Conservation (phyloP, 1,284 basidiomycete species). For the Leccinum fuscescens region DNA sequence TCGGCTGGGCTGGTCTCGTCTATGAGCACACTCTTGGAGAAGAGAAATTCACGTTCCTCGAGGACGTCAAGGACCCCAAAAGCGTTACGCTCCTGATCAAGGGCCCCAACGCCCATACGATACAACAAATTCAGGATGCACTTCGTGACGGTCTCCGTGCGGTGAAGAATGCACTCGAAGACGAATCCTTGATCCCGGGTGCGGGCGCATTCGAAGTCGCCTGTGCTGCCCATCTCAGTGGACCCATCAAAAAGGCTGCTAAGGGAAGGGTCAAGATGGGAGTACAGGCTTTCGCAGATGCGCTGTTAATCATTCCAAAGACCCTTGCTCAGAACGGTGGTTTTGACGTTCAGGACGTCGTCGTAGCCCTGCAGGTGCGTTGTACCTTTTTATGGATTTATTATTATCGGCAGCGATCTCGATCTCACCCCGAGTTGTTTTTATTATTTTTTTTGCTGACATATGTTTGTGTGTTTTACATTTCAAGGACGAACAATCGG, state of each 20-base stretch:
- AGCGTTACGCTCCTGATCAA: conserved; percentile 96
- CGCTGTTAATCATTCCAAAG: conserved; percentile 93
- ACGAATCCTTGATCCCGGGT: conserved; percentile 86
- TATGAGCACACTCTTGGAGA: conserved; percentile 99
- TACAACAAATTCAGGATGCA: conserved; percentile 95
- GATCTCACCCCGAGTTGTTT: conserved; percentile 5
- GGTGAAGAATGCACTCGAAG: conserved; percentile 97
- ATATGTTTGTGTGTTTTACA: neutral
- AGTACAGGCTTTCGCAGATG: conserved; percentile 96
- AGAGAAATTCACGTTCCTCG: conserved; percentile 98
- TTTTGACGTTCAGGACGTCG: conserved; percentile 94
- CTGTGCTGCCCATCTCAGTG: conserved; percentile 82
- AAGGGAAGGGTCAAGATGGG: conserved; percentile 98
- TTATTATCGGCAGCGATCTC: conserved; percentile 4
- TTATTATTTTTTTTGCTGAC: neutral
- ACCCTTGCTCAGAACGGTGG: conserved; percentile 96
- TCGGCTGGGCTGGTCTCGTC: conserved; percentile 97
- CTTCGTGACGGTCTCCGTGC: conserved; percentile 94
- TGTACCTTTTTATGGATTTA: conserved; percentile 10
- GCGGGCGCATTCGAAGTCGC: conserved; percentile 97
- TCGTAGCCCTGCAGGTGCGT: conserved; percentile 83
- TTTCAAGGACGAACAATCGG: conserved; percentile 83
- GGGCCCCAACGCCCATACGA: conserved; percentile 97
- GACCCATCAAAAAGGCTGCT: conserved; percentile 79
- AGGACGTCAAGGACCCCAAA: conserved; percentile 96